Percentiles rank a stretch among this genome's conserved stretches.
phyloP scores from a whole-genome alignment of 2,329 filamentous ascomycete species.

The Aspergillus fructus region DNA sequence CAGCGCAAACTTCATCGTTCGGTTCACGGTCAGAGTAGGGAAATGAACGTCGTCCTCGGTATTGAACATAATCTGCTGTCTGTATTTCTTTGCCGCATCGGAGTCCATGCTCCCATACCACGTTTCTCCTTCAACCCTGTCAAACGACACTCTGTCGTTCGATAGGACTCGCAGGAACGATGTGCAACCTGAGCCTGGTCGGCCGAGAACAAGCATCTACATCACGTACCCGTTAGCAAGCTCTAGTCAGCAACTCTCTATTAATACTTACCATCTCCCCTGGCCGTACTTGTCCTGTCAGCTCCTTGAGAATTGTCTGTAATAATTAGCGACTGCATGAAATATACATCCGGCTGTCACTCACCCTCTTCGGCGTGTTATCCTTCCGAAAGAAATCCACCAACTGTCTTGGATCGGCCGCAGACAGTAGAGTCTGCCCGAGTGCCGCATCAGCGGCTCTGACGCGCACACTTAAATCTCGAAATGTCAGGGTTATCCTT shows the following conservation, averaged over 20 bases:
- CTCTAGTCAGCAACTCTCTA: neutral
- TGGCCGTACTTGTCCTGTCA: slow-evolving; percentile 42
- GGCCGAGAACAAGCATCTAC: slow-evolving; percentile 63
- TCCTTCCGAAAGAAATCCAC: slow-evolving; percentile 19
- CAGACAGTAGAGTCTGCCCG: slow-evolving; percentile 35
- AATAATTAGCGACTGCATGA: neutral
- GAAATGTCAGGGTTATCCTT: slow-evolving; percentile 37
- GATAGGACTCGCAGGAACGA: slow-evolving; percentile 68
- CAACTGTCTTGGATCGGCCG: slow-evolving; percentile 32
- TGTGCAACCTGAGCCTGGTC: slow-evolving; percentile 68
- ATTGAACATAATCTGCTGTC: slow-evolving; percentile 63
- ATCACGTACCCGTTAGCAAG: neutral
- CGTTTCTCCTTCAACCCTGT: slow-evolving; percentile 54
- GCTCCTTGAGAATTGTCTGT: slow-evolving; percentile 41
- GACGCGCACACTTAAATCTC: slow-evolving; percentile 34
- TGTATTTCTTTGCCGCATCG: slow-evolving; percentile 42
- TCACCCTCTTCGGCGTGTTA: slow-evolving; percentile 30
- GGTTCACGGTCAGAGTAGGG: slow-evolving; percentile 69
- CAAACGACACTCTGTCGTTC: slow-evolving; percentile 62
- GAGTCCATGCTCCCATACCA: slow-evolving; percentile 55
- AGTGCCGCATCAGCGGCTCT: slow-evolving; percentile 37
- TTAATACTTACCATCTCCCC: slow-evolving; percentile 42
- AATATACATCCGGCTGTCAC: neutral
- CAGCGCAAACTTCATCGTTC: slow-evolving; percentile 71
- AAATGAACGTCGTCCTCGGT: slow-evolving; percentile 75